phyloP scores from a whole-genome alignment of 305 asterid species.

The Solanum hybrid region DNA sequence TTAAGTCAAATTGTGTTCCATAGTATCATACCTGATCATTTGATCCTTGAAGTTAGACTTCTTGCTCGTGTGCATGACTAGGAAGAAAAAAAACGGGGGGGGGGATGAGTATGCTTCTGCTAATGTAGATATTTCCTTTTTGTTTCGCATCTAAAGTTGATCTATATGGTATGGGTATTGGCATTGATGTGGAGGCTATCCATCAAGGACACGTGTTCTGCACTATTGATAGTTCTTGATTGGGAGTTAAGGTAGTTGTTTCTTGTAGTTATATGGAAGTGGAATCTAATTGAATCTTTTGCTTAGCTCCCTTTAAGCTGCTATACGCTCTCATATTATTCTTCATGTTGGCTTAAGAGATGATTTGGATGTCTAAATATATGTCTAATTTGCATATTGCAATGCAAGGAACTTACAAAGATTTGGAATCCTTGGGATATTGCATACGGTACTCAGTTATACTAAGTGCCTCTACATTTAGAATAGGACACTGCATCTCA shows the following conservation, averaged over 20 bases:
- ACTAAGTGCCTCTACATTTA: background rate
- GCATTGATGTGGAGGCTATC: background rate
- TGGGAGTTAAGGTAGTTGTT: background rate
- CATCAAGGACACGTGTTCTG: background rate
- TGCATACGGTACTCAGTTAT: background rate
- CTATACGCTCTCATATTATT: background rate
- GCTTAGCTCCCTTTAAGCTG: background rate
- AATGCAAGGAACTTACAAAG: background rate
- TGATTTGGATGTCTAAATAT: background rate
- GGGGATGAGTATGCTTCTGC: background rate
- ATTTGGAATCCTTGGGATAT: background rate
- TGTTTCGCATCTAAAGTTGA: background rate
- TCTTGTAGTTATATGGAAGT: background rate
- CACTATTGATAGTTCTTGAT: background rate
- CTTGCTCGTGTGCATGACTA: background rate
- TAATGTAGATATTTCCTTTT: background rate
- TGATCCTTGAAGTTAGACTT: background rate
- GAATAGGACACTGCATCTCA: background rate
- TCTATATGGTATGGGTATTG: background rate
- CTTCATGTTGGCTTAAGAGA: background rate
- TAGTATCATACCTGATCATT: background rate
- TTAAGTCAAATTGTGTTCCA: background rate
- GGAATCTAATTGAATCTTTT: background rate
- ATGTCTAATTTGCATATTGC: background rate
- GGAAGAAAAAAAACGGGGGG: background rate